phyloP scores from a whole-genome alignment of 2,329 filamentous ascomycete genomes.

The Teratosphaeriaceae sp. region DNA sequence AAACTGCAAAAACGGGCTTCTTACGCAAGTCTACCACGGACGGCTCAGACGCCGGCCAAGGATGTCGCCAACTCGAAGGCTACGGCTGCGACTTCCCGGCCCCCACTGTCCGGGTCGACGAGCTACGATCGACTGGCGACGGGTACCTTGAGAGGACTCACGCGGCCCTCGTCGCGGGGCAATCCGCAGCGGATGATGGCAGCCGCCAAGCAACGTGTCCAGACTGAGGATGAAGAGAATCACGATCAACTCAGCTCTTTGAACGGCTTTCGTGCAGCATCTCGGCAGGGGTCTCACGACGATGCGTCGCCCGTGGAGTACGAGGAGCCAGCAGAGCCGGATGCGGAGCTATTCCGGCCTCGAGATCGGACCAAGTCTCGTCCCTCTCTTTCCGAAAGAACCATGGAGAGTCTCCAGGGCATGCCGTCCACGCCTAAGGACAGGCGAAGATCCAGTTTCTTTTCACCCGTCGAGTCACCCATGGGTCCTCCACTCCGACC shows the following conservation, averaged over 20 bases:
- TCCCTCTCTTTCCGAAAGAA: conserved; percentile 70
- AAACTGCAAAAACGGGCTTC: conserved; percentile 15
- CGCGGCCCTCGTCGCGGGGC: conserved; percentile 12
- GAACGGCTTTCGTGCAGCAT: conserved; percentile 37
- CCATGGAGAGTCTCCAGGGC: conserved; percentile 73
- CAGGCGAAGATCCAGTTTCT: conserved; percentile 65
- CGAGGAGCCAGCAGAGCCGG: conserved; percentile 11
- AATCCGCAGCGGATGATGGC: conserved; percentile 9
- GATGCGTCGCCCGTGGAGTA: conserved; percentile 15
- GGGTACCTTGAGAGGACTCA: background rate
- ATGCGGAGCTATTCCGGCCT: conserved; percentile 10
- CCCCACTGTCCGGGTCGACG: background rate
- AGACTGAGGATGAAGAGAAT: conserved; percentile 23
- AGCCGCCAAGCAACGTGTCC: conserved; percentile 6
- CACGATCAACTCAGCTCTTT: conserved; percentile 38
- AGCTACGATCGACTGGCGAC: conserved; percentile 5
- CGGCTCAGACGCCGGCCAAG: conserved; percentile 7
- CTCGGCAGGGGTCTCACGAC: conserved; percentile 31
- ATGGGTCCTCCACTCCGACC: conserved; percentile 58
- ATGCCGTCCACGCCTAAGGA: conserved; percentile 71
- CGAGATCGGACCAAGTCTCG: conserved; percentile 21
- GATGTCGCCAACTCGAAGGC: background rate
- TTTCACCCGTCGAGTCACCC: conserved; percentile 52
- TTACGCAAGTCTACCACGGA: conserved; percentile 7
- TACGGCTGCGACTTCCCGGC: background rate